Conservation (phyloP, 164 flowering plant species). For the Paratinospora sagittata region DNA sequence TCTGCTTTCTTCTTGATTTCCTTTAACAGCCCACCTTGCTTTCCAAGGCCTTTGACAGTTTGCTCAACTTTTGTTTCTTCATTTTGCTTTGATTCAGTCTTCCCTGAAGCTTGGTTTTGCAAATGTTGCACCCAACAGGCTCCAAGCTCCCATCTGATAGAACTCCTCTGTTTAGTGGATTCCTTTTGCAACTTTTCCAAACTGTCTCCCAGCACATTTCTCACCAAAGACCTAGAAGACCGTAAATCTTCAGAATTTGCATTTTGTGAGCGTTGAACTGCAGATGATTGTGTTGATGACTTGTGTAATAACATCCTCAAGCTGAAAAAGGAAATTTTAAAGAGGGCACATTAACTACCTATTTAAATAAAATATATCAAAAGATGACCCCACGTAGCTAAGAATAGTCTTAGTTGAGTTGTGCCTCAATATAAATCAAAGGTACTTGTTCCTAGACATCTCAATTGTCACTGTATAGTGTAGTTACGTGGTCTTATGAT, state of each 20-base stretch:
- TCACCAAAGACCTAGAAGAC: constrained; percentile 46
- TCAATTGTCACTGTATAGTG: neutral
- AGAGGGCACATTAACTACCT: neutral
- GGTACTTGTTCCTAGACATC: neutral
- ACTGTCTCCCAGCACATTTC: constrained; percentile 56
- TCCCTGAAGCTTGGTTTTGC: constrained; percentile 78
- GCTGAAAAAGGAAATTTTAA: constrained; percentile 35
- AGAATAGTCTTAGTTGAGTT: neutral
- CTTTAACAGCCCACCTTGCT: constrained; percentile 79
- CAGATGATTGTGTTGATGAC: constrained; percentile 41
- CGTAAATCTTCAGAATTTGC: constrained; percentile 43
- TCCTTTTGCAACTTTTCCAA: constrained; percentile 57
- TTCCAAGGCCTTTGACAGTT: constrained; percentile 92
- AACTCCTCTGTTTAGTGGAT: constrained; percentile 27
- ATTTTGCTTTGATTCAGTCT: constrained; percentile 57
- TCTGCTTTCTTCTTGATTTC: constrained; percentile 74
- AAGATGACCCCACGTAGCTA: neutral
- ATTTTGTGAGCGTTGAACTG: constrained; percentile 36
- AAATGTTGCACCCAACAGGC: constrained; percentile 98
- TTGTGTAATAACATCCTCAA: constrained; percentile 81
- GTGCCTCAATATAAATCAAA: neutral
- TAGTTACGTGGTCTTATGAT: neutral
- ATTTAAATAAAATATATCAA: neutral
- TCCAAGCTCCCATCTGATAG: constrained; percentile 96
- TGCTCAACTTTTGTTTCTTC: constrained; percentile 77